A percentile compares a stretch with the other conserved stretches of the same genome.
Conservation (phyloP, 2,329 filamentous ascomycete genomes). For the Whalleya microplaca region DNA sequence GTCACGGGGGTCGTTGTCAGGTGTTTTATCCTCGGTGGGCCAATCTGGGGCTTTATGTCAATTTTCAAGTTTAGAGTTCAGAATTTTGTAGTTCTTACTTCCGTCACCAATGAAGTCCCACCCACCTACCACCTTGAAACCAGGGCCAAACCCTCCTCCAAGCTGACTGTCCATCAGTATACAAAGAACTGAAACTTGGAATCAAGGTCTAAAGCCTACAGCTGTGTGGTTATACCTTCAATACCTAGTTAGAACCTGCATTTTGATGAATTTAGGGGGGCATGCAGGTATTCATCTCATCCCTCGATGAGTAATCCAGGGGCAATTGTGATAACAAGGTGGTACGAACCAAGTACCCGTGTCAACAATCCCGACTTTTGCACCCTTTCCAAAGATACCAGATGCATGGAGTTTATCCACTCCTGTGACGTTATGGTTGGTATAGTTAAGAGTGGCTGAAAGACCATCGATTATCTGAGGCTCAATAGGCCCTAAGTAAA, state of each 20-base stretch:
- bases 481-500: conserved; percentile 21
- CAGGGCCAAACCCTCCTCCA: conserved; percentile 23
- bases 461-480: conserved; percentile 6
- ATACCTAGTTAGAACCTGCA: neutral
- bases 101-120: conserved; percentile 23
- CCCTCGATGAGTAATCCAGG: too few species aligned
- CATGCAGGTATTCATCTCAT: too few species aligned
- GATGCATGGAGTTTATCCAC: conserved; percentile 22
- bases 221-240: conserved; percentile 19
- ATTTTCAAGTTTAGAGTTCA: neutral
- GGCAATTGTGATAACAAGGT: neutral
- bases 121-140: conserved; percentile 24
- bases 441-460: conserved; percentile 17
- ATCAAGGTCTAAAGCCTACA: neutral
- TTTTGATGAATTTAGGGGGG: too few species aligned
- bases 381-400: conserved; percentile 24
- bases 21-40: conserved; percentile 17
- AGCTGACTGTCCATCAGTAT: conserved; percentile 11
- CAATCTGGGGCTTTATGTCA: conserved; percentile 2
- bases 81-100: conserved; percentile 24
- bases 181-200: neutral
- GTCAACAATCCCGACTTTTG: conserved; percentile 23
- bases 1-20: conserved; percentile 33
- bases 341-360: conserved; percentile 17
- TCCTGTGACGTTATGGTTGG: conserved; percentile 23